These are phyloP conservation scores for Candida mattraensis DNA, from an alignment of 805 yeast species.

Conservation along the genomic window DNA sequence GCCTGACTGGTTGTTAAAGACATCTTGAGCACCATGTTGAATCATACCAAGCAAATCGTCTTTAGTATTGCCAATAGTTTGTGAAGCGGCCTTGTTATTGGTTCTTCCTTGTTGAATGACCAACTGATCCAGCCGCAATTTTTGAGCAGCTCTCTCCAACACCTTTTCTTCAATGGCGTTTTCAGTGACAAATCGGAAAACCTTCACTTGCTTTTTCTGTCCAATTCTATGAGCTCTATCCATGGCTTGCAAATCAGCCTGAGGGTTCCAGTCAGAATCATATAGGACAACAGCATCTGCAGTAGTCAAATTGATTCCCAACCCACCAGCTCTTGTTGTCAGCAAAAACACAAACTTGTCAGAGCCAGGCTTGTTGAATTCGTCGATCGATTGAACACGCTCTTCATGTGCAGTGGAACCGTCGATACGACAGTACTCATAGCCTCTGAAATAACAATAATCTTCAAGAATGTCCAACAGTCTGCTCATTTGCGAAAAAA, in stretches of 20 bases:
- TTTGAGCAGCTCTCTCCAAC: slow-evolving; percentile 93
- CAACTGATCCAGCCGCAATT: slow-evolving; percentile 85
- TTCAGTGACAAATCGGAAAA: slow-evolving; percentile 90
- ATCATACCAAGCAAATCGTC: slow-evolving; percentile 94
- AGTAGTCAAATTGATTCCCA: slow-evolving; percentile 88
- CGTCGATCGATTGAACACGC: slow-evolving; percentile 89
- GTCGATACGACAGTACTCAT: slow-evolving; percentile 87
- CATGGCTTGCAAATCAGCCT: slow-evolving; percentile 97
- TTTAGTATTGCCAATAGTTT: slow-evolving; percentile 56
- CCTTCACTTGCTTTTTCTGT: slow-evolving; percentile 93
- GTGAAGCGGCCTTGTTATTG: slow-evolving; percentile 41
- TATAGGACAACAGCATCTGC: slow-evolving; percentile 88
- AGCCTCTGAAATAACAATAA: slow-evolving; percentile 82
- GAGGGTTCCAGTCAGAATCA: slow-evolving; percentile 98
- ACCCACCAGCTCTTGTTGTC: slow-evolving; percentile 96
- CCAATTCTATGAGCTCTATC: slow-evolving; percentile 98
- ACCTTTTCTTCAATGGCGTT: slow-evolving; percentile 96
- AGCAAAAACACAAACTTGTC: slow-evolving; percentile 80
- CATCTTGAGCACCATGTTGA: slow-evolving; percentile 92
- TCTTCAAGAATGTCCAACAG: slow-evolving; percentile 88
- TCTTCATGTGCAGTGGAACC: slow-evolving; percentile 94
- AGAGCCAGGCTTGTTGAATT: slow-evolving; percentile 78
- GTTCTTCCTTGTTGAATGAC: slow-evolving; percentile 92
- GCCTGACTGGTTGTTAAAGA: slow-evolving; percentile 53
- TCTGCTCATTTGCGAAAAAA: slow-evolving; percentile 93